A percentile compares a stretch with the other conserved stretches of the same genome.
Evolutionary conservation across 371 early-diverging fungal genomes (phyloP).

Genomic region (Smittium mucronatum): DNA sequence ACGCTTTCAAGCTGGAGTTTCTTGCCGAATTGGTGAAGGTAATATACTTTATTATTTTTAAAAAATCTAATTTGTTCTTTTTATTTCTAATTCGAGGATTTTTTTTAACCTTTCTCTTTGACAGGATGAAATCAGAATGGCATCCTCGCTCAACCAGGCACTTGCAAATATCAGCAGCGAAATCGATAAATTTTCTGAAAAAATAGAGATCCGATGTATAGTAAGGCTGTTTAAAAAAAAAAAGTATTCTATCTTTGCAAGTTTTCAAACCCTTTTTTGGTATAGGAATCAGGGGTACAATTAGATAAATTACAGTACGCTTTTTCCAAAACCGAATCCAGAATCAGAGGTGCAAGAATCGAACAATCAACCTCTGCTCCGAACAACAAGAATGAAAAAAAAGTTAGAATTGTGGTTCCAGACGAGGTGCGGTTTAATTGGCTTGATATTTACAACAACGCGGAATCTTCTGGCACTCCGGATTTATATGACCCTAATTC

Average conservation of each 20-base stretch:
- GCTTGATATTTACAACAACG: constrained; percentile 32
- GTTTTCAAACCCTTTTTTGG: not conserved
- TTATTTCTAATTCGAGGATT: not conserved
- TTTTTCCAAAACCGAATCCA: constrained; percentile 1
- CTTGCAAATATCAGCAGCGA: constrained; percentile 26
- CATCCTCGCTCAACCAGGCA: constrained; percentile 32
- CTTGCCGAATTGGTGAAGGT: constrained; percentile 1
- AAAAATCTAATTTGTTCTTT: not conserved
- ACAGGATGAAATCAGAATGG: constrained; percentile 35
- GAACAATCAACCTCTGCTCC: not conserved
- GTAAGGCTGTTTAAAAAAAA: constrained; percentile 5
- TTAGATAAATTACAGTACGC: not conserved
- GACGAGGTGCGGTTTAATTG: constrained; percentile 34
- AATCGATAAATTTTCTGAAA: constrained; percentile 14
- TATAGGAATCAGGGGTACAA: constrained; percentile 9
- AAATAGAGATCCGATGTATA: not conserved
- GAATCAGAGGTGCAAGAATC: not conserved
- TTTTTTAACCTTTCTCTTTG: not conserved
- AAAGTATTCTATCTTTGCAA: not conserved
- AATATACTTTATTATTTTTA: not conserved
- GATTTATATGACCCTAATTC: no score
- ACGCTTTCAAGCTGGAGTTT: not conserved
- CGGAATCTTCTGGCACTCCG: no score
- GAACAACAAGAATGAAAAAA: not conserved
- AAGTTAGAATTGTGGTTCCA: constrained; percentile 28